Evolutionary conservation across 345 rosid species (phyloP).

Genomic region (Citrus unshiu): DNA sequence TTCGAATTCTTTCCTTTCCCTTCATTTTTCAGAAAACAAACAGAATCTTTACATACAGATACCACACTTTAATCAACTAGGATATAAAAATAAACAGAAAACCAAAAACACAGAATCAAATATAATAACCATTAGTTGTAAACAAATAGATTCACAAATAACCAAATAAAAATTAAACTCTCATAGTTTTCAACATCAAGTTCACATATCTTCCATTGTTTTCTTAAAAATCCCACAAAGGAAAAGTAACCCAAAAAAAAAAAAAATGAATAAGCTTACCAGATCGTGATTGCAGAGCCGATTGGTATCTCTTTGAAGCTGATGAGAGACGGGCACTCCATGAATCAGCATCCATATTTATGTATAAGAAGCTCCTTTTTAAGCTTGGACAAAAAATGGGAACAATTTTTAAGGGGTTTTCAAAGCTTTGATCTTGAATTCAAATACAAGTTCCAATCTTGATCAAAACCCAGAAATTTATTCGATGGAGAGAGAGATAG

Average conservation of each 20-base stretch:
- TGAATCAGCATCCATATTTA: conserved; percentile 79
- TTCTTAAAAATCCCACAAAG: not conserved
- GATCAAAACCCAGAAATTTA: not conserved
- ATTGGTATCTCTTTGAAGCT: conserved; percentile 75
- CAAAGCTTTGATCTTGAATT: not conserved
- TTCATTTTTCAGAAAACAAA: conserved; percentile 1
- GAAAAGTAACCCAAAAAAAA: not conserved
- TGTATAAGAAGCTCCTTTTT: not conserved
- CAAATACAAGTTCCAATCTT: not conserved
- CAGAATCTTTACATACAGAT: not conserved
- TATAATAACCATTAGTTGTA: not conserved
- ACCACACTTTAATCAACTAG: not conserved
- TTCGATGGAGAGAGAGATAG: not conserved
- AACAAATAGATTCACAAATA: not conserved
- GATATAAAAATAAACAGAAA: not conserved
- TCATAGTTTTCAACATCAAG: not conserved
- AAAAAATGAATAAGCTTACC: conserved; percentile 41
- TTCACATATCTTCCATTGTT: not conserved
- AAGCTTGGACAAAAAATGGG: not conserved
- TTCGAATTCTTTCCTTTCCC: not conserved
- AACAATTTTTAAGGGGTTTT: not conserved
- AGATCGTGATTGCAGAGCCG: conserved; percentile 84
- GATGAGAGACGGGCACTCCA: conserved; percentile 84
- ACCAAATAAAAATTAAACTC: not conserved
- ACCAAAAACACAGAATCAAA: not conserved